phyloP scores from a whole-genome alignment of 352 stramenopile species.

The Phytopythium vexans region DNA sequence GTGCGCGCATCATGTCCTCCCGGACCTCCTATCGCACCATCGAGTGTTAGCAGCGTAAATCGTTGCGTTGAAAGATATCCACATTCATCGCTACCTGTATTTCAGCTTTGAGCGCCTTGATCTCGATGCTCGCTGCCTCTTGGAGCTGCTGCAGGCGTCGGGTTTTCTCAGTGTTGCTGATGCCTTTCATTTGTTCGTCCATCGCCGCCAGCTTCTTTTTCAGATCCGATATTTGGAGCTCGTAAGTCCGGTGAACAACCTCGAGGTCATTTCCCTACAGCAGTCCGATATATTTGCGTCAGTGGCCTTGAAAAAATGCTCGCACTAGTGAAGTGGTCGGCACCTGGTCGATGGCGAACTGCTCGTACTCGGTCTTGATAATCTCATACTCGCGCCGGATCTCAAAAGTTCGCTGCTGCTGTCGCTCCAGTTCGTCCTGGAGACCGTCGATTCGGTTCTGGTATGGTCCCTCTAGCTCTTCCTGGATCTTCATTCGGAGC shows the following conservation, averaged over 20 bases:
- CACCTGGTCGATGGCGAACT: constrained; percentile 75
- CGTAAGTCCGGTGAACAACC: constrained; percentile 64
- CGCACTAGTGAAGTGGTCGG: background rate
- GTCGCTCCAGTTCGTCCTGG: constrained; percentile 71
- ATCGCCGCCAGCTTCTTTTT: constrained; percentile 43
- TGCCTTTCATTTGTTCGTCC: constrained; percentile 35
- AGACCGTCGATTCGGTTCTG: constrained; percentile 58
- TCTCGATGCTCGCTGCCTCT: constrained; percentile 48
- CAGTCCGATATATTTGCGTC: background rate
- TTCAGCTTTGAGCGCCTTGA: constrained; percentile 61
- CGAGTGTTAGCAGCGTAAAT: background rate
- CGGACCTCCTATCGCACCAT: constrained; percentile 38
- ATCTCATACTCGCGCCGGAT: constrained; percentile 74
- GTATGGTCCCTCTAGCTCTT: constrained; percentile 75
- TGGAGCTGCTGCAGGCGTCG: constrained; percentile 55
- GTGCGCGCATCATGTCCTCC: constrained; percentile 38
- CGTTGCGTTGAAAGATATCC: background rate
- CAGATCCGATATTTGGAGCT: constrained; percentile 53
- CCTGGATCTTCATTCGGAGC: constrained; percentile 78
- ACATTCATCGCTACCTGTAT: constrained; percentile 31
- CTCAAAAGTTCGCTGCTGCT: constrained; percentile 61
- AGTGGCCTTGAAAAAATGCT: background rate
- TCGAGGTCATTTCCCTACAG: constrained; percentile 68
- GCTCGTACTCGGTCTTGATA: constrained; percentile 84
- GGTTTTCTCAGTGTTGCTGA: constrained; percentile 35